These are phyloP conservation scores for Aspergillus tanneri DNA, from an alignment of 2,329 filamentous ascomycete species.

Conservation along the genomic window DNA sequence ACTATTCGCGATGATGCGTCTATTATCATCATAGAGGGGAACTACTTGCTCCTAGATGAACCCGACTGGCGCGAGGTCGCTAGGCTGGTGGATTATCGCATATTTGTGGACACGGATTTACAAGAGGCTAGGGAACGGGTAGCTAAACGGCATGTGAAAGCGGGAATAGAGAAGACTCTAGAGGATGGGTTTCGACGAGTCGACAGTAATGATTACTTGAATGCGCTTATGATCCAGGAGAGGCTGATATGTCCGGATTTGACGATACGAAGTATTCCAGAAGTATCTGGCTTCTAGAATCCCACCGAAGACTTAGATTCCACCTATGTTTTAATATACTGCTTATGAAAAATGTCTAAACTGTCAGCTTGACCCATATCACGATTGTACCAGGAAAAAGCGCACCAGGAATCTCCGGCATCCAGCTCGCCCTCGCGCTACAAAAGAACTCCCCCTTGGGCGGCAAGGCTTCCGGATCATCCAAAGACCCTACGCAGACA, in stretches of 20 bases:
- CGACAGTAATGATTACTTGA: conserved; percentile 42
- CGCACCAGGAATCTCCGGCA: conserved; percentile 51
- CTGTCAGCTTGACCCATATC: conserved; percentile 1
- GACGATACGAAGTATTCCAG: too few species aligned
- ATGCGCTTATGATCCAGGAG: conserved; percentile 32
- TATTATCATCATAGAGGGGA: conserved; percentile 27
- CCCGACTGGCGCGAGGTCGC: conserved; percentile 12
- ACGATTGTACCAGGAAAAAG: conserved; percentile 3
- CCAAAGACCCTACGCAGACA: conserved; percentile 52
- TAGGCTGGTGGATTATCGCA: conserved; percentile 44
- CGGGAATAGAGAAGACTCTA: conserved; percentile 43
- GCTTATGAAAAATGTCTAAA: conserved; percentile 48
- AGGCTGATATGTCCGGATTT: conserved; percentile 29
- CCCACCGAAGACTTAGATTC: too few species aligned
- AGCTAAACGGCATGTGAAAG: conserved; percentile 40
- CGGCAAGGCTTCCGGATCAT: conserved; percentile 50
- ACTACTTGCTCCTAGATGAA: conserved; percentile 27
- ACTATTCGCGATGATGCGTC: conserved; percentile 23
- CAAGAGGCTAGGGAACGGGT: conserved; percentile 38
- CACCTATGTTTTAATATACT: conserved; percentile 47
- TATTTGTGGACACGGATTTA: conserved; percentile 44
- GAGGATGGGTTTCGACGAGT: conserved; percentile 38
- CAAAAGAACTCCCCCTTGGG: conserved; percentile 59
- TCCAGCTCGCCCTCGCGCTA: conserved; percentile 50
- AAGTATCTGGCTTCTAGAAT: too few species aligned